Conservation (phyloP, 108 stramenopile species). For the Nitzschia putrida region DNA sequence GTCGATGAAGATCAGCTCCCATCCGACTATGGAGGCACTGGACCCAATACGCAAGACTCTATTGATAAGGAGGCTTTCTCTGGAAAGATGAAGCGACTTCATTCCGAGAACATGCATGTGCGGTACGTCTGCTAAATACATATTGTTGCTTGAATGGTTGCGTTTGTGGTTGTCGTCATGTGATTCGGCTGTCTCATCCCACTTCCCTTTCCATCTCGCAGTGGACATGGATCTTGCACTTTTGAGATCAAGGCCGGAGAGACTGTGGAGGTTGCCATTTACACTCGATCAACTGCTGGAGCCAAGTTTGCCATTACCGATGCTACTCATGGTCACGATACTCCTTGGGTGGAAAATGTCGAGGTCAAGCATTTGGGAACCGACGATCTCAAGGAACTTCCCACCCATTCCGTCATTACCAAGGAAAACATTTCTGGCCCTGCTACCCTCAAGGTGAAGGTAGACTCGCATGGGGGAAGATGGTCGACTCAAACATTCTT, state of each 20-base stretch:
- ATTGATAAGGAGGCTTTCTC: conserved; percentile 50
- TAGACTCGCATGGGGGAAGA: conserved; percentile 63
- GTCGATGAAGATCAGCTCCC: conserved; percentile 74
- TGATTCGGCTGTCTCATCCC: too few species aligned
- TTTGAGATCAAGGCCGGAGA: conserved; percentile 56
- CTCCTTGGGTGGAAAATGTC: conserved; percentile 25
- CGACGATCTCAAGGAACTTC: conserved; percentile 45
- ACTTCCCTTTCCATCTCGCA: conserved; percentile 8
- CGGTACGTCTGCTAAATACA: conserved; percentile 49
- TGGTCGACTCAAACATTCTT: conserved; percentile 63
- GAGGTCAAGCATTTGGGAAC: conserved; percentile 36
- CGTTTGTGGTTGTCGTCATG: too few species aligned
- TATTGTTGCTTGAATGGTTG: too few species aligned
- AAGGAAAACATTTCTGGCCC: conserved; percentile 63
- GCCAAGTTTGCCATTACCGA: conserved; percentile 64
- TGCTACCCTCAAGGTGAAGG: conserved; percentile 59
- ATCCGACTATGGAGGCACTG: conserved; percentile 79
- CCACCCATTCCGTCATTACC: conserved; percentile 50
- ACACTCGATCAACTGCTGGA: conserved; percentile 66
- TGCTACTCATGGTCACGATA: conserved; percentile 44
- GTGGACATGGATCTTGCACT: conserved; percentile 46
- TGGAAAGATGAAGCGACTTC: conserved; percentile 55
- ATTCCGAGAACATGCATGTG: conserved; percentile 63
- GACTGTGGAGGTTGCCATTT: conserved; percentile 62
- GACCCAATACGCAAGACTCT: conserved; percentile 52